Base-by-base conservation (phyloP, 768 basidiomycete species). In the Trametopsis cervina region DNA sequence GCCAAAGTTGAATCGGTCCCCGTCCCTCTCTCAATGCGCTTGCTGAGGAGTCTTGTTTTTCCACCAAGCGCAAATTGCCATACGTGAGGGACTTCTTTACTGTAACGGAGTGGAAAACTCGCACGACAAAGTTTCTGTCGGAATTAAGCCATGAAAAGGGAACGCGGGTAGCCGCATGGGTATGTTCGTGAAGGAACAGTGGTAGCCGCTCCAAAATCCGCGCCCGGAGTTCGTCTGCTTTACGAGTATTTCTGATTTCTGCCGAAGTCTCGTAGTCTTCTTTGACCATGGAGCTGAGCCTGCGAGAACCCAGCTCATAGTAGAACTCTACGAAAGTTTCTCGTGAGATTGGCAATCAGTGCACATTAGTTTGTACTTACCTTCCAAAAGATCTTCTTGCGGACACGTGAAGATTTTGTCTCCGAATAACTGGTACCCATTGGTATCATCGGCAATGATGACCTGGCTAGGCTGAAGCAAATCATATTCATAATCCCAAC, bases 341-440 rank as follows among this genome's bases (percentile, higher is more conserved):
- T 11, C 21, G 43, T 42, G 13, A 23, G 47, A 2, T 21, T 12
- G 36, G 21, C 25, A n/a, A n/a, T n/a, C n/a, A n/a, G 9, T 2
- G 11, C 22, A 13, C 10, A 40, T 37, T 13, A 24, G 3, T 15
- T 18, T 23, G 35, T 3, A 42, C 60, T 46, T 53, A 89, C 83
- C 76, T 79, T 98, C 95, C 10, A 98, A 71, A 6, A 90, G 72
- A 56, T 95, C 91, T 62, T 98, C 94, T 64, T 95, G 89, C 0
- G 89, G 87, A 7, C 86, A 89, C 2, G 76, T 77, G 59, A 83
- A 89, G 13, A 95, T 69, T 2, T 75, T 74, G 39, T 83, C 81
- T 4, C 83, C 81, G 60, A 96, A 96, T 11, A 84, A 70, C 52
- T 89, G 84, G 57, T 84, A 80, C 4, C 83, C 70, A 42, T 88